phyloP scores from a whole-genome alignment of 2,329 filamentous ascomycete species.

The Pezicula rhizophila region DNA sequence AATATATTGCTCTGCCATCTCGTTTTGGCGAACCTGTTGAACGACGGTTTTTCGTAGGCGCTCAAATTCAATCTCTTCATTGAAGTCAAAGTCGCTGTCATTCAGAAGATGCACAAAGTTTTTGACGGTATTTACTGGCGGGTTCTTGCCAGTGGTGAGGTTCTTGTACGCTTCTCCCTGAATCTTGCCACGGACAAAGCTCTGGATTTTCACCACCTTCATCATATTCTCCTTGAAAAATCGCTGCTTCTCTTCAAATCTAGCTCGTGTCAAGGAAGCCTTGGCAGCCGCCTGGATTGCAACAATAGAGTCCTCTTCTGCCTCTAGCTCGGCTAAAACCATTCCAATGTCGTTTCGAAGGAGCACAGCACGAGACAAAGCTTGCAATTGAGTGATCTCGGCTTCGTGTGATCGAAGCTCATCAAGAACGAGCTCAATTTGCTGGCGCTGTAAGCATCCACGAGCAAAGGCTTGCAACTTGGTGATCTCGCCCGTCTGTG shows the following conservation, averaged over 20 bases:
- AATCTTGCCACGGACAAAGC: constrained; percentile 88
- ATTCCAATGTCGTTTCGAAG: constrained; percentile 68
- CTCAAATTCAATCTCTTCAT: constrained; percentile 97
- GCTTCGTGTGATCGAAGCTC: constrained; percentile 64
- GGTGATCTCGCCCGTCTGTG: constrained; percentile 49
- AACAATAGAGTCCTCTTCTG: constrained; percentile 70
- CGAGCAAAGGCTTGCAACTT: constrained; percentile 62
- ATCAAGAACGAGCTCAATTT: constrained; percentile 57
- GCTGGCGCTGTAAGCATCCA: constrained; percentile 57
- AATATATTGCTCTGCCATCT: constrained; percentile 95
- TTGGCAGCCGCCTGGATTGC: constrained; percentile 70
- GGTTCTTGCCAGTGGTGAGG: constrained; percentile 91
- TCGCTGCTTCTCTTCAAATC: constrained; percentile 77
- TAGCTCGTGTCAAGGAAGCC: constrained; percentile 65
- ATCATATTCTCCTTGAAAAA: constrained; percentile 97
- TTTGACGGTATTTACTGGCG: constrained; percentile 92
- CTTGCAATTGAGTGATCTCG: constrained; percentile 66
- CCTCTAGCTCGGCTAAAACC: constrained; percentile 70
- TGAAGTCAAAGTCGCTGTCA: constrained; percentile 97
- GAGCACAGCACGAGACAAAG: constrained; percentile 71
- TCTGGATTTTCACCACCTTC: constrained; percentile 97
- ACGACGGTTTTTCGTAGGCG: constrained; percentile 91
- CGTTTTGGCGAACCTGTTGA: constrained; percentile 94
- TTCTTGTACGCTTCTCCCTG: constrained; percentile 98
- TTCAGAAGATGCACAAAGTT: constrained; percentile 97